Evolutionary conservation across 345 rosid genomes (phyloP), one percentile per base, ranked within the genome.

Genomic region (Barbarea vulgaris): DNA sequence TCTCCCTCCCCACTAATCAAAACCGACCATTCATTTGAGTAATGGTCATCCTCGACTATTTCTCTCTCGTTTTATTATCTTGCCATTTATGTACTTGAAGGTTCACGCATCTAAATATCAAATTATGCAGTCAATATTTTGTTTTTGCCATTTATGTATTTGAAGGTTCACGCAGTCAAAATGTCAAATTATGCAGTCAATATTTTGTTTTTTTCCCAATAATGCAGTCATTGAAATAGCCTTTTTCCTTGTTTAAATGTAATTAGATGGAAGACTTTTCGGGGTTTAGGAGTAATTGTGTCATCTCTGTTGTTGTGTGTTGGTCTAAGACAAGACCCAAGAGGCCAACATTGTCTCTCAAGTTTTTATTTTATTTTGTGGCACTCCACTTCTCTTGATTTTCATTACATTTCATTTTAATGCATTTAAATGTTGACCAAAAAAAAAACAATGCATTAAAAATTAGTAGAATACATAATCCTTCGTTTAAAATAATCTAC

Each of bases 361-460:
- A 18, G 17, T 47, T 17, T 46, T 24, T 18, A 36, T 17, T 46
- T 33, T 18, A 27, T 60, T 75, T 60, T 76, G 64, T 69, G 74
- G 70, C 79, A 68, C 75, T 76, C 75, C 79, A 76, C 64, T 76
- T 76, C 48, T 50, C 13, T 60, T 8, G 54, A 54, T 75, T 74
- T 75, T 51, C 37, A 50, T 39, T 11, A 28, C 28, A 11, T 7
- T 44, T 44, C 46, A 27, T 21, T 19, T 76, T 52, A 61, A 11
- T 60, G 73, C 50, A 30, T 76, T 75, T 6, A 25, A 22, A 41
- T 13, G 21, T 42, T 42, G 46, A 42, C 18, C 18, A 14, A 39
- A 37, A 39, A 39, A 3, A 12, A 39, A 13, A 11, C 4, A 39
- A 39, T 13, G 17, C 46, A 41, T 14, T 44, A 44, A n/a, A 39